phyloP scores from a whole-genome alignment of 768 basidiomycete genomes.

The Asterophora lycoperdoides region DNA sequence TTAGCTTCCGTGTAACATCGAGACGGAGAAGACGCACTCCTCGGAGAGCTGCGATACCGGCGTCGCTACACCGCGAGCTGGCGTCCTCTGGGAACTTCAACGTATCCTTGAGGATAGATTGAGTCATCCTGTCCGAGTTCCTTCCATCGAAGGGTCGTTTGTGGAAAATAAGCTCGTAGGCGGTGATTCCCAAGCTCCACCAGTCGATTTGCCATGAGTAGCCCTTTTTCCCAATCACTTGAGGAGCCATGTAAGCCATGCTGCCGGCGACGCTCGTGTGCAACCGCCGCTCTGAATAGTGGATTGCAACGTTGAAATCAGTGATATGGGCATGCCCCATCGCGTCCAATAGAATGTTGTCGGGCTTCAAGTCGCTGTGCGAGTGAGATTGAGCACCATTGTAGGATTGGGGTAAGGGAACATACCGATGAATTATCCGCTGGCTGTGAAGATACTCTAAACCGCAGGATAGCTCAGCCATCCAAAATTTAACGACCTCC shows the following conservation, averaged over 20 bases:
- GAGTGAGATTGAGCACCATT: slow-evolving; percentile 10
- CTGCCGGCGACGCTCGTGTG: slow-evolving; percentile 95
- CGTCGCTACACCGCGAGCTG: slow-evolving; percentile 53
- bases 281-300: slow-evolving; percentile 84
- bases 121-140: slow-evolving; percentile 83
- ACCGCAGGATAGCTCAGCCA: slow-evolving; percentile 81
- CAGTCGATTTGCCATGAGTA: slow-evolving; percentile 93
- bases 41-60: slow-evolving; percentile 62
- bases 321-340: slow-evolving; percentile 94
- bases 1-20: slow-evolving; percentile 16
- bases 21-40: slow-evolving; percentile 44
- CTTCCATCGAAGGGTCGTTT: slow-evolving; percentile 87
- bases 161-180: slow-evolving; percentile 84
- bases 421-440: slow-evolving; percentile 91
- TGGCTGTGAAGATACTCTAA: slow-evolving; percentile 88
- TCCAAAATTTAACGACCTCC: slow-evolving; percentile 77
- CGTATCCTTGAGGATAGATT: slow-evolving; percentile 77
- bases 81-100: slow-evolving; percentile 74
- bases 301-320: slow-evolving; percentile 98
- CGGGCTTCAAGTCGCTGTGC: slow-evolving; percentile 89
- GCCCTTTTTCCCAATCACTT: slow-evolving; percentile 87
- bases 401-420: slow-evolving; percentile 5
- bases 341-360: slow-evolving; percentile 94
- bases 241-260: slow-evolving; percentile 99
- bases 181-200: slow-evolving; percentile 93